Percentiles rank a stretch among this genome's conserved stretches.
Conservation (phyloP, 2,329 filamentous ascomycete genomes). For the Ophiostoma ips region DNA sequence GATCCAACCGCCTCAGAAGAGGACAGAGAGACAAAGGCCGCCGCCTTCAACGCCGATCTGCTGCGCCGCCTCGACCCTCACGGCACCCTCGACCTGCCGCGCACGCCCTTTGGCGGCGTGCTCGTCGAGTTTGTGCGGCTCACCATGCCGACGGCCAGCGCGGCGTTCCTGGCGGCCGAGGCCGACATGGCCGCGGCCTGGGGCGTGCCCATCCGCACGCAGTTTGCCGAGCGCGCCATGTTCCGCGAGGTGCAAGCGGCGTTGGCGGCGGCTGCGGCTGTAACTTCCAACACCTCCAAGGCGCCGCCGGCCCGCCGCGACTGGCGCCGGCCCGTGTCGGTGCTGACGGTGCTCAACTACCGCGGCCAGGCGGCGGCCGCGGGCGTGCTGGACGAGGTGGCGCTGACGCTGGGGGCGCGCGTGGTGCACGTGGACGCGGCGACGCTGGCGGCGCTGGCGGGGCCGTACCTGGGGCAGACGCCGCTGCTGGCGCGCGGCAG, state of each 20-base stretch:
- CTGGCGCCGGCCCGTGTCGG: constrained; percentile 20
- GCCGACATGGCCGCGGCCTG: constrained; percentile 6
- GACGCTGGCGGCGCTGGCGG: constrained; percentile 55
- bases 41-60: not conserved
- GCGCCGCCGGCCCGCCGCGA: constrained; percentile 14
- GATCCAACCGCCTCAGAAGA: too few relatives aligned
- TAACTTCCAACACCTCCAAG: too few relatives aligned
- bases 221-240: constrained; percentile 15
- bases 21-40: not conserved
- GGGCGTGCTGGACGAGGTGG: constrained; percentile 19
- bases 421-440: constrained; percentile 54
- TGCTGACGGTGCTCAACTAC: constrained; percentile 23
- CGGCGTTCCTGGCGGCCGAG: not conserved
- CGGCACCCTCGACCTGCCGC: constrained; percentile 3
- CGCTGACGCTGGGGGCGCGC: constrained; percentile 40
- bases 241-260: constrained; percentile 21
- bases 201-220: not conserved
- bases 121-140: not conserved
- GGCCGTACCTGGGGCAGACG: constrained; percentile 53
- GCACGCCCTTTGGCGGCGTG: not conserved
- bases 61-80: constrained; percentile 3
- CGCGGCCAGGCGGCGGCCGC: constrained; percentile 18
- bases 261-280: constrained; percentile 19
- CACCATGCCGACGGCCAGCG: not conserved
- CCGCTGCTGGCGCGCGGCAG: constrained; percentile 32